Evolutionary conservation across 805 yeast genomes (phyloP), one percentile per base, ranked within the genome.

Genomic region (Ogataea trehaloabstinens): DNA sequence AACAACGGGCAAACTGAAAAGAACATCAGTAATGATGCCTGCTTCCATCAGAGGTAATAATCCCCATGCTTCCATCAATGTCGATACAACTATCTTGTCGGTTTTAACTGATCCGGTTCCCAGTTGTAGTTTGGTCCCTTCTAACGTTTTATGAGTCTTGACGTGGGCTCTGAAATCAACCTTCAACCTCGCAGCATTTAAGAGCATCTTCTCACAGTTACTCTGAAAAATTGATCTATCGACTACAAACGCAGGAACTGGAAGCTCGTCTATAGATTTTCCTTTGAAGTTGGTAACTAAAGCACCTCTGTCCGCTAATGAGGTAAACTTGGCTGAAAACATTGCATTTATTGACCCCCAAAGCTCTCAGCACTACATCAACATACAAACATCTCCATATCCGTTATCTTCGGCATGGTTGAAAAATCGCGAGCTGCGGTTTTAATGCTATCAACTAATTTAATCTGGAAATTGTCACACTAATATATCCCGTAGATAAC

Each of bases 91-190:
- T 19, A 83, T 69, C 31, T 72, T 66, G 34, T 67, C 65, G 15
- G 78, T 68, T 21, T 55, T 61, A 12, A 35, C 40, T 1, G 68
- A 51, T 38, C 70, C 72, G 33, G 66, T 52, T 1, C 76, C 82
- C 54, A 81, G 55, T 59, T 81, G 85, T 29, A 73, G 56, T 17
- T 57, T 49, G 2, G 79, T 64, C 5, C 85, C 89, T 48, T 80
- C 83, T 7, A 67, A 46, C 1, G 84, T 73, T 56, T 85, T 85
- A 56, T 82, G 89, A 0, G 93, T 85, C 58, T 85, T 85, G 17
- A 85, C 78, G 55, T 84, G 89, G 3, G 85, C 82, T 42, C 95
- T 66, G 55, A 84, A 83, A 16, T 58, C 64, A 3, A 52, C 55
- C 19, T 49, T 45, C 8, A 78, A 51, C 1, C 55, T 53, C 2